Conservation (phyloP, 176 grass and related monocot species). For the Guadua angustifolia region DNA sequence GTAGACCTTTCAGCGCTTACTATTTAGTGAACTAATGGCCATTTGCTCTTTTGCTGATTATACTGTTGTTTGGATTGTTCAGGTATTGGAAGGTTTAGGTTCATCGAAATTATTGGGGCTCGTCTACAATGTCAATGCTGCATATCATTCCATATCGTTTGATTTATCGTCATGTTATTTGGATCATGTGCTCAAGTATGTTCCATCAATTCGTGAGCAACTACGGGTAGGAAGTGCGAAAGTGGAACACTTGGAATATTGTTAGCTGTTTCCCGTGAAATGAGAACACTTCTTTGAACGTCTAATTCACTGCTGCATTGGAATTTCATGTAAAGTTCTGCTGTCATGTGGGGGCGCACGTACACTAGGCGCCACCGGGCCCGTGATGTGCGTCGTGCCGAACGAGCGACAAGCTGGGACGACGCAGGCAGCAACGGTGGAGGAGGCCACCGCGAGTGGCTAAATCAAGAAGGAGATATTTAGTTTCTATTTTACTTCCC, state of each 20-base stretch:
- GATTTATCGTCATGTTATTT: constrained; percentile 34
- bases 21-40: constrained; percentile 2
- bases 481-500: too few relatives aligned
- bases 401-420: too few relatives aligned
- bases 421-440: too few relatives aligned
- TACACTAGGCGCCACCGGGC: too few relatives aligned
- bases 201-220: constrained; percentile 65
- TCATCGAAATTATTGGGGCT: constrained; percentile 62
- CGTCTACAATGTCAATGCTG: constrained; percentile 57
- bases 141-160: constrained; percentile 56
- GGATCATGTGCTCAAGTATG: constrained; percentile 66
- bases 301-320: background rate
- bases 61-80: constrained; percentile 34
- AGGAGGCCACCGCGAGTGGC: too few relatives aligned
- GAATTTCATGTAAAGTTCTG: constrained; percentile 22
- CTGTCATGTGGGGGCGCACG: too few relatives aligned
- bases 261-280: constrained; percentile 16
- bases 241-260: constrained; percentile 16
- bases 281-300: background rate
- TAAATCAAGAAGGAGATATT: too few relatives aligned
- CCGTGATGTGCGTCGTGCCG: too few relatives aligned
- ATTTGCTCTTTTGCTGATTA: background rate
- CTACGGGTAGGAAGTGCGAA: constrained; percentile 51
- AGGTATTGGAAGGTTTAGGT: constrained; percentile 73
- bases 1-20: constrained; percentile 6